phyloP scores from a whole-genome alignment of 2,329 filamentous ascomycete species.

The Chaetomium sp. region DNA sequence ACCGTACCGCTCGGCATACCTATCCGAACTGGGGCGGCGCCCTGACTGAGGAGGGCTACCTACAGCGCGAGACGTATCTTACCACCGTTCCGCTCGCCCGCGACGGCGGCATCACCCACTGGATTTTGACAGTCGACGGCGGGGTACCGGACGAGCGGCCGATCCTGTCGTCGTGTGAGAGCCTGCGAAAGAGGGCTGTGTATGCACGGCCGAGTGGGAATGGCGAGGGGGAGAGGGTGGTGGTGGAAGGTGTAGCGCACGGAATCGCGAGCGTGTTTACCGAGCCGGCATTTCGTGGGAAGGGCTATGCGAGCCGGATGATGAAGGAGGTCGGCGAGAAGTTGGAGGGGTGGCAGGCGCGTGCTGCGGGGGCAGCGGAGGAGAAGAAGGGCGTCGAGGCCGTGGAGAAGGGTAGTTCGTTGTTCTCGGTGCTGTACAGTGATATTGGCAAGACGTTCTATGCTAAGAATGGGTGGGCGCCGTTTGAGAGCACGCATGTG shows the following conservation, averaged over 20 bases:
- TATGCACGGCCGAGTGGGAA: conserved; percentile 30
- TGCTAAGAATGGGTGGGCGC: conserved; percentile 66
- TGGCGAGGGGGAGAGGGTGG: conserved; percentile 16
- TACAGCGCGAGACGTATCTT: conserved; percentile 53
- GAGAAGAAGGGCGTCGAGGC: conserved; percentile 6
- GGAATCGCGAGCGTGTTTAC: conserved; percentile 79
- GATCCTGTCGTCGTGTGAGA: conserved; percentile 59
- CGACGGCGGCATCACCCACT: conserved; percentile 53
- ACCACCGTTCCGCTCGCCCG: conserved; percentile 51
- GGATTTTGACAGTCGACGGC: conserved; percentile 53
- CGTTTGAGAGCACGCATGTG: conserved; percentile 67
- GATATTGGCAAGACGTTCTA: conserved; percentile 85
- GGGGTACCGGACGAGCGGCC: conserved; percentile 38
- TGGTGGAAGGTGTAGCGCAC: conserved; percentile 57
- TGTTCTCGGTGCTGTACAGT: conserved; percentile 78
- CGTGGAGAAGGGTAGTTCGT: conserved; percentile 9
- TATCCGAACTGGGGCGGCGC: conserved; percentile 53
- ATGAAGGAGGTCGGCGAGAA: conserved; percentile 54
- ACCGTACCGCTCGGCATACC: conserved; percentile 49
- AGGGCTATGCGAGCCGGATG: conserved; percentile 74
- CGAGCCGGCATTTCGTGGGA: conserved; percentile 57
- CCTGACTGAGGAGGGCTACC: conserved; percentile 48
- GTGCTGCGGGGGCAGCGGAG: conserved; percentile 5
- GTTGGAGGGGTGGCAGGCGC: conserved; percentile 34
- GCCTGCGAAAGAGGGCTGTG: conserved; percentile 53